phyloP scores from a whole-genome alignment of 805 yeast species.

The Candida berthetii region DNA sequence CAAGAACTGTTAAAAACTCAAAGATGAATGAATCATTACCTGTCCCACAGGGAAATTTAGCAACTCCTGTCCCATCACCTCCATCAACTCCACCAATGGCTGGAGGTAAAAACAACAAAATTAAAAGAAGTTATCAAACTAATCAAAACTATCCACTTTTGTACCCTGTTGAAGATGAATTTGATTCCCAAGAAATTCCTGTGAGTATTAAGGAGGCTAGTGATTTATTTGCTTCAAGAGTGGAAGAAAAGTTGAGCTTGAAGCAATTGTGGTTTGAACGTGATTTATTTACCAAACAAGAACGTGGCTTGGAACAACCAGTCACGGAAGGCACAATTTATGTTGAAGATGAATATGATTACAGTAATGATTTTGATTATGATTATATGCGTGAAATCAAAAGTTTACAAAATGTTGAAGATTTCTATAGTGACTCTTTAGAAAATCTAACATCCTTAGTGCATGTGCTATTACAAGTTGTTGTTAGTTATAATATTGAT shows the following conservation, averaged over 20 bases:
- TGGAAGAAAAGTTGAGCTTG: constrained; percentile 60
- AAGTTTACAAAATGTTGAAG: constrained; percentile 51
- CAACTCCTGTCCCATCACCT: constrained; percentile 89
- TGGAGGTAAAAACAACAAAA: constrained; percentile 27
- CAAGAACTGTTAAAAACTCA: constrained; percentile 44
- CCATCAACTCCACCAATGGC: constrained; percentile 41
- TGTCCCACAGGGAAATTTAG: constrained; percentile 57
- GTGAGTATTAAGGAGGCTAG: constrained; percentile 77
- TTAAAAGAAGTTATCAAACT: constrained; percentile 54
- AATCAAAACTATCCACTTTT: constrained; percentile 63
- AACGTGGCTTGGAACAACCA: constrained; percentile 48
- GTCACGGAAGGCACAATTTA: constrained; percentile 5
- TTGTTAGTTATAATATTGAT: constrained; percentile 32
- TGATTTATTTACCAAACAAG: constrained; percentile 65
- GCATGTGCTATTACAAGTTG: constrained; percentile 54
- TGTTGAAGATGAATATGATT: constrained; percentile 19
- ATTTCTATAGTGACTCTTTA: constrained; percentile 46
- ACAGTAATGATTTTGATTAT: constrained; percentile 12
- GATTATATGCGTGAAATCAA: constrained; percentile 25
- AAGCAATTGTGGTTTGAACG: constrained; percentile 70
- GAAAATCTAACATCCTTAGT: constrained; percentile 58
- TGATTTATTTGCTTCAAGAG: constrained; percentile 52
- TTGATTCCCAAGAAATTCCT: constrained; percentile 40
- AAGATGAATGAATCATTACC: constrained; percentile 40
- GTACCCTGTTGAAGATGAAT: constrained; percentile 42